Conservation (phyloP, 768 basidiomycete genomes). For the Gloeostereum incarnatum region DNA sequence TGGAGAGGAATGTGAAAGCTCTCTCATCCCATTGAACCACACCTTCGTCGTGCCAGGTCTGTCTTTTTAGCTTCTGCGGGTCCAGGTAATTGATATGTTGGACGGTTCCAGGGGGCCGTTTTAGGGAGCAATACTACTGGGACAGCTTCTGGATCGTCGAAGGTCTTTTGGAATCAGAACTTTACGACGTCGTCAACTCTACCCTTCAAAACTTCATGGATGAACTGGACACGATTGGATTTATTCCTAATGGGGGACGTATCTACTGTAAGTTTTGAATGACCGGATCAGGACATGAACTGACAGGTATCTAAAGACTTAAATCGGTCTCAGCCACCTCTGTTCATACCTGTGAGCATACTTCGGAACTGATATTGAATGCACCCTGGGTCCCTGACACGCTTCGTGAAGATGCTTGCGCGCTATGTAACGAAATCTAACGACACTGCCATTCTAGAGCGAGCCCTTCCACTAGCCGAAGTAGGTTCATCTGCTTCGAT, state of each 20-base stretch:
- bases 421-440: conserved; percentile 68
- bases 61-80: conserved; percentile 6
- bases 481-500: conserved; percentile 25
- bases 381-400: neutral
- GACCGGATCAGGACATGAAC: too few species aligned
- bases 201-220: conserved; percentile 96
- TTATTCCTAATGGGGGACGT: conserved; percentile 91
- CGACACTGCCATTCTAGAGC: conserved; percentile 64
- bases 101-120: conserved; percentile 44
- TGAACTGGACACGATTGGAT: conserved; percentile 73
- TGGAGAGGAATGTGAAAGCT: conserved; percentile 62
- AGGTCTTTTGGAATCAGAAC: conserved; percentile 75
- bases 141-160: conserved; percentile 81
- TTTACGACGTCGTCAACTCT: conserved; percentile 62
- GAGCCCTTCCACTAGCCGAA: conserved; percentile 83
- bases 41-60: conserved; percentile 87
- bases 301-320: conserved; percentile 55
- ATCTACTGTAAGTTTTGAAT: conserved; percentile 73
- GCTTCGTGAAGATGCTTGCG: conserved; percentile 78
- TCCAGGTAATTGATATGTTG: neutral
- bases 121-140: conserved; percentile 75
- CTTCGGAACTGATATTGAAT: neutral
- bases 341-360: conserved; percentile 65
- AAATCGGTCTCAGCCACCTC: conserved; percentile 86
- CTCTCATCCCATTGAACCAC: conserved; percentile 84